phyloP scores from a whole-genome alignment of 371 early-diverging fungal genomes.

The Rhizopus arrhizus region DNA sequence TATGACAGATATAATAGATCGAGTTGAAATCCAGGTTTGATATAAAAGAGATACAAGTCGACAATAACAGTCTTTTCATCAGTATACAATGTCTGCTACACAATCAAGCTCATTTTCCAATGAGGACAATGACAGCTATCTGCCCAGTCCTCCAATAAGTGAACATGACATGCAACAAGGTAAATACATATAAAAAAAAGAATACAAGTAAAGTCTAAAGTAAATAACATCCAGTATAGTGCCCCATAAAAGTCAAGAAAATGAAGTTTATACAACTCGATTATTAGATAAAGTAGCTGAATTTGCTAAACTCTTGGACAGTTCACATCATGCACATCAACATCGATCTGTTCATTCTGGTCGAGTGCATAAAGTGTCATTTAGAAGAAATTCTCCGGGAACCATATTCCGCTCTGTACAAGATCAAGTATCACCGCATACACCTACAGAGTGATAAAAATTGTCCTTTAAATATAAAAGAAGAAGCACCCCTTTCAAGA shows the following conservation, averaged over 20 bases:
- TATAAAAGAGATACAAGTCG: too few species aligned
- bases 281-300: background rate
- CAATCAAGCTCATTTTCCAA: background rate
- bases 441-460: too few species aligned
- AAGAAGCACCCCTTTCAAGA: too few species aligned
- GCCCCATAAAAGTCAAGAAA: background rate
- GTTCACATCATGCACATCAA: background rate
- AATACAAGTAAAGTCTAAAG: background rate
- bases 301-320: background rate
- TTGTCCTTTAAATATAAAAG: too few species aligned
- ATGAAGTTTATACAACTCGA: background rate
- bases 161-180: background rate
- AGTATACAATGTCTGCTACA: background rate
- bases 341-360: background rate
- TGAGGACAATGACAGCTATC: background rate
- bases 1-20: too few species aligned
- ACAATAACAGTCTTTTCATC: too few species aligned
- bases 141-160: too few species aligned
- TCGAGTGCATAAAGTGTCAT: background rate
- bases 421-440: too few species aligned
- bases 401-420: background rate
- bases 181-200: background rate
- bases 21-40: too few species aligned
- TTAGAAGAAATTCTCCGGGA: slow-evolving; percentile 3
- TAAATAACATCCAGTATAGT: background rate